Percentiles rank a stretch among this genome's conserved stretches.
Evolutionary conservation across 2,329 filamentous ascomycete genomes (phyloP).

Genomic region (Albophoma yamanashiensis): DNA sequence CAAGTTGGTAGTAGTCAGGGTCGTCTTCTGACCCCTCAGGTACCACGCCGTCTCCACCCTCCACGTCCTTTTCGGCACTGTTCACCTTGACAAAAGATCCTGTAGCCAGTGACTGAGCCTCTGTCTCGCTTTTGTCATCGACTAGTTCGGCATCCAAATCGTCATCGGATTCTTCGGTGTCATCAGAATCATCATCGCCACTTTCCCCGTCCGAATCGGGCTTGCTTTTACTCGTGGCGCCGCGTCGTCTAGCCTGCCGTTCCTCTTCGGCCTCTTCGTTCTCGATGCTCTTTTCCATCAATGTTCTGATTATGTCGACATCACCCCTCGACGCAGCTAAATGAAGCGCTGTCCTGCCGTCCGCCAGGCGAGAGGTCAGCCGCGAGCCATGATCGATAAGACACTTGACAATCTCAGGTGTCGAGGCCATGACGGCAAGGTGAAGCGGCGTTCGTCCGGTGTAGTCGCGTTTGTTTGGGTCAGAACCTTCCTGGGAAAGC

Average conservation of each 20-base stretch:
- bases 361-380: conserved; percentile 62
- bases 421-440: conserved; percentile 59
- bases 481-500: conserved; percentile 54
- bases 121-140: conserved; percentile 38
- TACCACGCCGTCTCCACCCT: conserved; percentile 25
- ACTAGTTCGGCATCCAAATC: conserved; percentile 36
- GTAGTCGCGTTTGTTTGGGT: conserved; percentile 66
- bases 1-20: conserved; percentile 71
- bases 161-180: conserved; percentile 20
- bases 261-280: conserved; percentile 62
- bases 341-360: conserved; percentile 76
- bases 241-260: conserved; percentile 38
- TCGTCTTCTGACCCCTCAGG: conserved; percentile 49
- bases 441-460: conserved; percentile 73
- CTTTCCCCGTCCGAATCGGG: conserved; percentile 6
- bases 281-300: conserved; percentile 62
- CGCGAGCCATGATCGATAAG: conserved; percentile 65
- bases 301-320: conserved; percentile 55
- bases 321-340: conserved; percentile 63
- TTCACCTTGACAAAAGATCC: conserved; percentile 65
- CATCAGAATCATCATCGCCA: conserved; percentile 4
- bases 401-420: conserved; percentile 56
- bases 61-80: conserved; percentile 23
- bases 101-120: conserved; percentile 45
- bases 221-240: conserved; percentile 15